These are phyloP conservation scores for Boletus coccyginus DNA, from an alignment of 768 basidiomycete species.

Conservation along the genomic window DNA sequence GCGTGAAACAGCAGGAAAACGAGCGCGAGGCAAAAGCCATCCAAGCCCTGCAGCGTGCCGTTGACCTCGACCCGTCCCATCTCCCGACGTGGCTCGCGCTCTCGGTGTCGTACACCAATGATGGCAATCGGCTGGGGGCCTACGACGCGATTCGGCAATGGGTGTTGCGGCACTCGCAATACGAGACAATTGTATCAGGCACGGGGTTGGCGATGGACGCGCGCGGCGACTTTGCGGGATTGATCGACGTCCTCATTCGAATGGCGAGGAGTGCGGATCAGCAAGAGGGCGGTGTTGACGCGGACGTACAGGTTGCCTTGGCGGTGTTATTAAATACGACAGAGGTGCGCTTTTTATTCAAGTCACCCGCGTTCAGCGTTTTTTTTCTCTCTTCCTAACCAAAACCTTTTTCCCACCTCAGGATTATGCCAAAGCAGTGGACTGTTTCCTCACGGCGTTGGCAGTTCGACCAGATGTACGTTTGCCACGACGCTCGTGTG, in stretches of 20 bases:
- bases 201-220: slow-evolving; percentile 29
- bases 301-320: slow-evolving; percentile 93
- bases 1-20: slow-evolving; percentile 97
- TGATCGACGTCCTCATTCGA: slow-evolving; percentile 77
- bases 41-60: slow-evolving; percentile 74
- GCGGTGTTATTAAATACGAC: slow-evolving; percentile 91
- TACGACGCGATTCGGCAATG: slow-evolving; percentile 83
- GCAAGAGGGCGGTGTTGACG: slow-evolving; percentile 64
- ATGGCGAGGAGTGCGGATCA: slow-evolving; percentile 62
- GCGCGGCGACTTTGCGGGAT: slow-evolving; percentile 37
- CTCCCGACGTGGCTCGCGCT: slow-evolving; percentile 87
- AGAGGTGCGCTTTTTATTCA: slow-evolving; percentile 52
- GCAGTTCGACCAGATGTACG: slow-evolving; percentile 82
- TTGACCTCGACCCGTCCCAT: slow-evolving; percentile 76
- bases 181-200: slow-evolving; percentile 44
- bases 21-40: slow-evolving; percentile 92
- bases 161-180: slow-evolving; percentile 60
- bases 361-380: background rate
- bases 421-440: slow-evolving; percentile 90
- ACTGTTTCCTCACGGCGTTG: slow-evolving; percentile 90
- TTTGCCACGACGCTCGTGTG: background rate
- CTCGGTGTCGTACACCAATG: slow-evolving; percentile 89
- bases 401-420: slow-evolving; percentile 25
- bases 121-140: slow-evolving; percentile 70
- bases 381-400: background rate